phyloP scores from a whole-genome alignment of 352 stramenopile species.

The Phytophthora meadii region DNA sequence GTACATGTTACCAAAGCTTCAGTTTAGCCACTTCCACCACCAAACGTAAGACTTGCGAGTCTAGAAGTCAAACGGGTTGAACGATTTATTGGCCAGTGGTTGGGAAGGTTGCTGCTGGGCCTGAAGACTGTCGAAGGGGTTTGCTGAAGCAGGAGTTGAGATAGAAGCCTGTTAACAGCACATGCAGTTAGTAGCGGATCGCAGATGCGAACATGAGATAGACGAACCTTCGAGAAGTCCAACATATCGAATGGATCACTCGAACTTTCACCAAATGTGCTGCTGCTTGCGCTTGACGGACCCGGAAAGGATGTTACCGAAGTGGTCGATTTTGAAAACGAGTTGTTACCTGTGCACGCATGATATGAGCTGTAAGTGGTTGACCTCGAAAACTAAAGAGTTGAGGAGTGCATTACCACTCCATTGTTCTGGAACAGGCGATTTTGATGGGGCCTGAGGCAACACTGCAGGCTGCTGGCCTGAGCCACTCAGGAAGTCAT shows the following conservation, averaged over 20 bases:
- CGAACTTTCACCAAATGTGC: conserved; percentile 8
- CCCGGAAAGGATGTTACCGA: conserved; percentile 6
- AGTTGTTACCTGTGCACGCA: conserved; percentile 20
- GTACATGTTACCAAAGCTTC: conserved; percentile 14
- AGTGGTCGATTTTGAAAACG: conserved; percentile 8
- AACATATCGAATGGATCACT: conserved; percentile 51
- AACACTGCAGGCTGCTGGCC: conserved; percentile 3
- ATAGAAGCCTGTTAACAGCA: conserved; percentile 28
- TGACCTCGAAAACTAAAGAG: no score
- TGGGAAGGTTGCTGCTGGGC: conserved; percentile 9
- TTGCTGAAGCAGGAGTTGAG: conserved; percentile 26
- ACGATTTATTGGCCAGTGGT: conserved; percentile 38
- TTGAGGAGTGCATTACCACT: conserved; percentile 14
- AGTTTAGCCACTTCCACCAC: background rate
- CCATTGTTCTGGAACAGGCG: conserved; percentile 22
- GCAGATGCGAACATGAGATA: background rate
- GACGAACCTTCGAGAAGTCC: conserved; percentile 47
- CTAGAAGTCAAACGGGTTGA: conserved; percentile 67
- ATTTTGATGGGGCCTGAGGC: conserved; percentile 3
- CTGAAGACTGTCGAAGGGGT: conserved; percentile 45
- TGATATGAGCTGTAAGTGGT: background rate
- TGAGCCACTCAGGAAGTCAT: conserved; percentile 20
- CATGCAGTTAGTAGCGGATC: background rate
- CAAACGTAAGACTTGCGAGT: conserved; percentile 2
- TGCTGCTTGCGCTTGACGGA: conserved; percentile 19